Conservation (phyloP, 2,329 filamentous ascomycete genomes). For the Alternaria gansuensis region DNA sequence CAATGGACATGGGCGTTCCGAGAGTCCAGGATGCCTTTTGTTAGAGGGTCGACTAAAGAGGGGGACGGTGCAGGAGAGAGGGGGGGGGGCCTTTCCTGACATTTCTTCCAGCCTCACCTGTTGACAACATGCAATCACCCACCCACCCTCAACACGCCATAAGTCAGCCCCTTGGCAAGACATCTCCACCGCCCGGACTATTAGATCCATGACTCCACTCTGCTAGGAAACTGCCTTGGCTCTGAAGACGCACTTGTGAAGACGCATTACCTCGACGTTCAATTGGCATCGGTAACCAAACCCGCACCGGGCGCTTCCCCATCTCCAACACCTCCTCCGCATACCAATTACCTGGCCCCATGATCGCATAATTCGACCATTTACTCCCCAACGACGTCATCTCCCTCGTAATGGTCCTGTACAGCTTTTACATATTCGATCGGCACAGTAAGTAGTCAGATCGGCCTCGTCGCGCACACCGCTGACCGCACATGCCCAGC, state of each 20-base stretch:
- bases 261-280: neutral
- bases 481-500: conserved; percentile 63
- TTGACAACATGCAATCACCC: neutral
- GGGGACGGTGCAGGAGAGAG: conserved; percentile 16
- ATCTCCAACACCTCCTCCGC: conserved; percentile 11
- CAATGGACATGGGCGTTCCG: conserved; percentile 17
- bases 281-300: conserved; percentile 6
- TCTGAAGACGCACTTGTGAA: neutral
- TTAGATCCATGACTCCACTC: neutral
- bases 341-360: conserved; percentile 1
- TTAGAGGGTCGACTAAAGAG: conserved; percentile 2
- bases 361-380: neutral
- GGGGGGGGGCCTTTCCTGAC: conserved; percentile 20
- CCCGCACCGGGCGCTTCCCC: conserved; percentile 8
- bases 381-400: conserved; percentile 5
- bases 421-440: conserved; percentile 99
- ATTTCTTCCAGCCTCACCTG: conserved; percentile 27
- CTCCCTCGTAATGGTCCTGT: conserved; percentile 77
- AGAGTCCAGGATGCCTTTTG: conserved; percentile 17
- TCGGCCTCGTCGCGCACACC: conserved; percentile 11
- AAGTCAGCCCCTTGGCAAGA: conserved; percentile 8
- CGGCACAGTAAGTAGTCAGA: conserved; percentile 77
- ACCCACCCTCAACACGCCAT: neutral
- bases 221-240: neutral
- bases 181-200: neutral